Evolutionary conservation across 257 asterid genomes (phyloP).

Genomic region (Solanum dulcamara): DNA sequence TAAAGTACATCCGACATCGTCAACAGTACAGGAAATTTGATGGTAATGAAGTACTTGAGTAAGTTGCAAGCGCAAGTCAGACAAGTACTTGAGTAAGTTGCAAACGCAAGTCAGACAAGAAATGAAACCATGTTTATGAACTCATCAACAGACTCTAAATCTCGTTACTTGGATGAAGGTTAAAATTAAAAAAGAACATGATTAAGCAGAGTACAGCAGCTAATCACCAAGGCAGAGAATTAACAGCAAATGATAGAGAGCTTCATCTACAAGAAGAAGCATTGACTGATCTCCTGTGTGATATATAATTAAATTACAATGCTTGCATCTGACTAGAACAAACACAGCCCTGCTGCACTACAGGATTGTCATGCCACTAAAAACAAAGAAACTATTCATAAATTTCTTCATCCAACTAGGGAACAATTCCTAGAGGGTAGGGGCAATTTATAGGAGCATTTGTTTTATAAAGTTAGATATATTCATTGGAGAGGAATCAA

Average conservation of each 20-base stretch:
- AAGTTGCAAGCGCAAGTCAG: neutral
- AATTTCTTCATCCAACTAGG: neutral
- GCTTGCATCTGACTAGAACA: neutral
- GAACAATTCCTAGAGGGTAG: neutral
- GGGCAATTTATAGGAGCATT: neutral
- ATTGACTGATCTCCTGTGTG: neutral
- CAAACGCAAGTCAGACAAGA: neutral
- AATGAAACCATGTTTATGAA: neutral
- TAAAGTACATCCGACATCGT: neutral
- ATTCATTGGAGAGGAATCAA: neutral
- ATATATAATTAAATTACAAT: neutral
- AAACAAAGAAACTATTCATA: neutral
- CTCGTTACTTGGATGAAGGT: neutral
- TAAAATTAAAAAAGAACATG: neutral
- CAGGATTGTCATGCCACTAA: neutral
- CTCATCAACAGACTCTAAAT: neutral
- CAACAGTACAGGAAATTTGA: neutral
- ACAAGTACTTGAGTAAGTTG: neutral
- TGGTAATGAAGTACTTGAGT: neutral
- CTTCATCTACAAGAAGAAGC: neutral
- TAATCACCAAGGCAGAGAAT: neutral
- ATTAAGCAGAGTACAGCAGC: neutral
- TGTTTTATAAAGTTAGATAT: neutral
- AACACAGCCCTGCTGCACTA: neutral
- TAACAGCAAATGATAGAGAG: neutral